Base-by-base conservation (phyloP, 2,329 filamentous ascomycete species). In the Paraconiothyrium brasiliense region DNA sequence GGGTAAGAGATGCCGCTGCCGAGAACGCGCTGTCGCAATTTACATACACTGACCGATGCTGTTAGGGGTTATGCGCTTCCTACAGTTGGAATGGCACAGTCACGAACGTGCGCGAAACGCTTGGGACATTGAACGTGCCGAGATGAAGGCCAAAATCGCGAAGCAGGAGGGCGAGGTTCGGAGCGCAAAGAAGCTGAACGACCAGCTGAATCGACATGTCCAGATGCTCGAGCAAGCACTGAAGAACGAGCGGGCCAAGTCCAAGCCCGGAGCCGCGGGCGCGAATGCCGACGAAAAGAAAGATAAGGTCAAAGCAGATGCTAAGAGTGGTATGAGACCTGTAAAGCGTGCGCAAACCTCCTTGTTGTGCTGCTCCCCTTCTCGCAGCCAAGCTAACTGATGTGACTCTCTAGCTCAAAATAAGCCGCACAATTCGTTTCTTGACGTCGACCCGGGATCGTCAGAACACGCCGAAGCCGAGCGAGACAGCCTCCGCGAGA, bases 61-160 rank as follows among this genome's bases (percentile, higher is more conserved):
- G 58, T 37, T 70, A 95, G 92, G 95, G 76, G 95, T 99, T 41
- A 99, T 99, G 95, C 94, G 95, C 80, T 99, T 99, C 79, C 88
- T 99, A 43, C 95, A 99, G 82, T 95, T 95, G 51, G 94, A 99
- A 87, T 99, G 95, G 95, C 95, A 99, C 81, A 91, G 93, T 70
- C 94, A 99, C 80, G 95, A 99, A 82, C 92, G 95, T 81, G 95
- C 97, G 77, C 89, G 95, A 72, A 99, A 99, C 81, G 90, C 93
- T 41, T 99, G 95, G 95, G 95, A 99, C 80, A 99, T 99, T 77
- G 95, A 99, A 81, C 90, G 93, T 76, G 95, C 97, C 73, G 95
- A 99, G 83, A 98, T 99, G 95, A 97, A 97, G 84, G 93, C 92
- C 69, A 90, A 96, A 75, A 97, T 99, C 82, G 94, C 94, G 55